A percentile compares a stretch with the other conserved stretches of the same genome.
Evolutionary conservation across 768 basidiomycete species (phyloP).

Genomic region (Tulasnella sp.): DNA sequence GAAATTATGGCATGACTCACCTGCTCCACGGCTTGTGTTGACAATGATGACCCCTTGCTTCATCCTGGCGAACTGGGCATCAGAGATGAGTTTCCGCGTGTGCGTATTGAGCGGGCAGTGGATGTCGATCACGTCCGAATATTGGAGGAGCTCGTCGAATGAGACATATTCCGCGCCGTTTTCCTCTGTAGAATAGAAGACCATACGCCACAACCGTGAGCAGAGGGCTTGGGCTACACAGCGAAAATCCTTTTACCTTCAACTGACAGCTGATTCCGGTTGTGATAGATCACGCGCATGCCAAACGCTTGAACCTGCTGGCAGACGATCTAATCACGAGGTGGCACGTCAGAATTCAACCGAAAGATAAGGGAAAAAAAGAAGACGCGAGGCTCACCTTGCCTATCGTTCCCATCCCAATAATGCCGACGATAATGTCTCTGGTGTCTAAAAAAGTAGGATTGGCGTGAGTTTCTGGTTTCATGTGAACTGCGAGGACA

Average conservation of each 20-base stretch:
- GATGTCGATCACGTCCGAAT: slow-evolving; percentile 24
- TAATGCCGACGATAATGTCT: slow-evolving; percentile 25
- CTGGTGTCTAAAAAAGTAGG: slow-evolving; percentile 15
- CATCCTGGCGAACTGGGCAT: slow-evolving; percentile 24
- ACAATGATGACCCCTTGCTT: slow-evolving; percentile 26
- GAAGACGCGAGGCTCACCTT: slow-evolving; percentile 16
- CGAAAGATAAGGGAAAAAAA: background rate
- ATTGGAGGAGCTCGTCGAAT: slow-evolving; percentile 23
- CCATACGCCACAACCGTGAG: background rate
- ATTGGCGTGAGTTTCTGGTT: background rate
- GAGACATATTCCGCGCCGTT: slow-evolving; percentile 23
- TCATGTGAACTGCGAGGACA: background rate
- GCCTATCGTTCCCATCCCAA: slow-evolving; percentile 31
- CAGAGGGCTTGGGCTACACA: background rate
- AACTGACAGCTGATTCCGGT: slow-evolving; percentile 21
- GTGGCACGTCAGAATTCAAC: background rate
- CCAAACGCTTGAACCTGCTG: slow-evolving; percentile 25
- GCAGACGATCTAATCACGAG: slow-evolving; percentile 7
- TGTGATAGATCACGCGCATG: slow-evolving; percentile 27
- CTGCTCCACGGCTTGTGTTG: slow-evolving; percentile 26
- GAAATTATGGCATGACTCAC: background rate
- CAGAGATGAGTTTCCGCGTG: slow-evolving; percentile 22
- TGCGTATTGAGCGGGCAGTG: slow-evolving; percentile 24
- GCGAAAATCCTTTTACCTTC: slow-evolving; percentile 15
- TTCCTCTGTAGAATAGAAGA: slow-evolving; percentile 19